Percentiles rank a stretch among this genome's conserved stretches.
Evolutionary conservation across 768 basidiomycete genomes (phyloP).

Genomic region (Mycena metata): DNA sequence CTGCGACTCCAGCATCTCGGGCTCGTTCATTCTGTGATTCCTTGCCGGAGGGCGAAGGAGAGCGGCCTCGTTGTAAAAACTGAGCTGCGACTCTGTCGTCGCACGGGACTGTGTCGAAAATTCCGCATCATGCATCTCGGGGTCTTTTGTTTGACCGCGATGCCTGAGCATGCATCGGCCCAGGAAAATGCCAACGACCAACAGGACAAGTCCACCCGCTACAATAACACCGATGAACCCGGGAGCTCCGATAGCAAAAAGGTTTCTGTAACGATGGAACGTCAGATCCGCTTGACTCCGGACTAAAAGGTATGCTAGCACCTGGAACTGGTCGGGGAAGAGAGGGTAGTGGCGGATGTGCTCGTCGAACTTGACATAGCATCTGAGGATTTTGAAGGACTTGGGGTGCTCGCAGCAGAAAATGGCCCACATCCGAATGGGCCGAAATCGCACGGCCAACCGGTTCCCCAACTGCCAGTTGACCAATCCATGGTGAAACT

Average conservation of each 20-base stretch:
- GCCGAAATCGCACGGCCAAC: neutral
- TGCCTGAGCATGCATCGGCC: neutral
- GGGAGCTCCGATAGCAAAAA: neutral
- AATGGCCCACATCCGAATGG: neutral
- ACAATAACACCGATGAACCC: neutral
- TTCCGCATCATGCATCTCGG: neutral
- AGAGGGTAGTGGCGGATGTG: neutral
- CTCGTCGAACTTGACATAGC: neutral
- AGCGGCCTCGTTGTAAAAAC: neutral
- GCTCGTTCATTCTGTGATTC: too few species aligned
- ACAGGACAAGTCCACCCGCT: conserved; percentile 1
- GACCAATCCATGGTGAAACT: neutral
- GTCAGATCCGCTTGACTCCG: neutral
- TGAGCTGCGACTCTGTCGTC: neutral
- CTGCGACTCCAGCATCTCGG: too few species aligned
- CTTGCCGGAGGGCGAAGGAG: too few species aligned
- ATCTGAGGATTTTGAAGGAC: neutral
- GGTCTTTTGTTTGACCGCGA: neutral
- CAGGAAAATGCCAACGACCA: conserved; percentile 2
- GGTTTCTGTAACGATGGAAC: neutral
- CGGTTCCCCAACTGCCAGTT: neutral
- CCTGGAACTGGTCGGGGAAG: neutral
- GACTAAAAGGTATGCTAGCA: neutral
- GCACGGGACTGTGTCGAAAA: conserved; percentile 1
- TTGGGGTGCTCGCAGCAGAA: conserved; percentile 1